These are phyloP conservation scores for Persicaria tinctoria DNA, from an alignment of 148 eudicot genomes.

Conservation along the genomic window DNA sequence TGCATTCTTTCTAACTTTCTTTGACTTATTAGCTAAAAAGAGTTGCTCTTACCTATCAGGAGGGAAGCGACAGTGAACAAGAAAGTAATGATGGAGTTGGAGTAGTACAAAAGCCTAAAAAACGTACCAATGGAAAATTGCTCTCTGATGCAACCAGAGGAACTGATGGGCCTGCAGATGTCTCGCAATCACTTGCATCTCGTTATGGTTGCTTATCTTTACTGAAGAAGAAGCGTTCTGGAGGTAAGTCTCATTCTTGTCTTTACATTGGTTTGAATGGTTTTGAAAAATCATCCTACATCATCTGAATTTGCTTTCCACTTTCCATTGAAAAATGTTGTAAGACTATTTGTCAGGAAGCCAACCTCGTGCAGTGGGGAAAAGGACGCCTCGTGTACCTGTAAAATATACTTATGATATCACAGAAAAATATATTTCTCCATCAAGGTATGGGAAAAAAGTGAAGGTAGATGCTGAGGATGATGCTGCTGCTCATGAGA, in stretches of 20 bases:
- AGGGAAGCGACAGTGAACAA: conserved; percentile 87
- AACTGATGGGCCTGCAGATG: conserved; percentile 36
- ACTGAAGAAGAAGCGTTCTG: conserved; percentile 72
- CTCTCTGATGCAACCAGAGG: conserved; percentile 35
- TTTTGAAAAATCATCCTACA: not conserved
- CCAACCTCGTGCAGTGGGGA: conserved; percentile 89
- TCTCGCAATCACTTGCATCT: conserved; percentile 40
- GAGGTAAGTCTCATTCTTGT: conserved; percentile 40
- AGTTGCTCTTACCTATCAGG: conserved; percentile 34
- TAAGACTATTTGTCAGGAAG: conserved; percentile 35
- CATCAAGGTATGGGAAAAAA: conserved; percentile 56
- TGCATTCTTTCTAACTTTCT: not conserved
- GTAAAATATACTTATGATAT: conserved; percentile 60
- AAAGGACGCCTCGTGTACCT: conserved; percentile 93
- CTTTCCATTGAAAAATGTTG: conserved; percentile 7
- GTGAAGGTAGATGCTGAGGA: conserved; percentile 49
- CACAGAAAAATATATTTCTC: conserved; percentile 53
- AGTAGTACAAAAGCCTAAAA: conserved; percentile 59
- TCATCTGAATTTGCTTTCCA: not conserved
- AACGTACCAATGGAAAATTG: conserved; percentile 56
- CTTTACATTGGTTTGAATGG: not conserved
- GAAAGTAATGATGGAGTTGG: conserved; percentile 83
- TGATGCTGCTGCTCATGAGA: conserved; percentile 79
- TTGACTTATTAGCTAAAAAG: not conserved
- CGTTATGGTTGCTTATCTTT: conserved; percentile 64